Conservation (phyloP, 495 filamentous ascomycete species). For the Physcia stellaris region DNA sequence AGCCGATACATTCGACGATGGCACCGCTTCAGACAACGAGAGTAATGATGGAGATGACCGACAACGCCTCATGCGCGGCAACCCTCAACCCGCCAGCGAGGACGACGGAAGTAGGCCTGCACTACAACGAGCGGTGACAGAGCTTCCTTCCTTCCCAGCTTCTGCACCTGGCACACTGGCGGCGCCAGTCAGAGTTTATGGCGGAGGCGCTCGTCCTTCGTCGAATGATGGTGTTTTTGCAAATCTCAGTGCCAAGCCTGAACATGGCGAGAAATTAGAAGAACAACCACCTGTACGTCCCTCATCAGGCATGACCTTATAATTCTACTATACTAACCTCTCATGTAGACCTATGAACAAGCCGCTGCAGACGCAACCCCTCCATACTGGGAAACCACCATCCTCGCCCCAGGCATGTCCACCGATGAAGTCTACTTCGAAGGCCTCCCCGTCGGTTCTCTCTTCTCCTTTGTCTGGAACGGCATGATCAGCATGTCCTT, state of each 20-base stretch:
- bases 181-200: slow-evolving; percentile 1
- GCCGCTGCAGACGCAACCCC: slow-evolving; percentile 92
- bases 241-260: slow-evolving; percentile 85
- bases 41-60: slow-evolving; percentile 68
- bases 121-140: slow-evolving; percentile 35
- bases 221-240: slow-evolving; percentile 89
- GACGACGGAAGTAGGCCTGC: slow-evolving; percentile 17
- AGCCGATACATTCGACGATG: slow-evolving; percentile 76
- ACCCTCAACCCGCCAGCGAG: slow-evolving; percentile 27
- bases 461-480: slow-evolving; percentile 97
- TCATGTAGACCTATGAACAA: slow-evolving; percentile 82
- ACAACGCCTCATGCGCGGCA: slow-evolving; percentile 61
- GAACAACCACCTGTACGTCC: slow-evolving; percentile 82
- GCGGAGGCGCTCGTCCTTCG: slow-evolving; percentile 4
- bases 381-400: slow-evolving; percentile 98
- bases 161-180: slow-evolving; percentile 18
- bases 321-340: slow-evolving; percentile 17
- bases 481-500: slow-evolving; percentile 98
- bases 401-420: slow-evolving; percentile 75
- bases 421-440: slow-evolving; percentile 92
- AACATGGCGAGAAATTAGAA: slow-evolving; percentile 63
- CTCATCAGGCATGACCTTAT: slow-evolving; percentile 3
- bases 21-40: slow-evolving; percentile 56
- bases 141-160: slow-evolving; percentile 33
- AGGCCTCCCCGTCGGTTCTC: slow-evolving; percentile 84